These are phyloP conservation scores for Albifimbria verrucaria DNA, from an alignment of 2,329 filamentous ascomycete species.

Conservation along the genomic window DNA sequence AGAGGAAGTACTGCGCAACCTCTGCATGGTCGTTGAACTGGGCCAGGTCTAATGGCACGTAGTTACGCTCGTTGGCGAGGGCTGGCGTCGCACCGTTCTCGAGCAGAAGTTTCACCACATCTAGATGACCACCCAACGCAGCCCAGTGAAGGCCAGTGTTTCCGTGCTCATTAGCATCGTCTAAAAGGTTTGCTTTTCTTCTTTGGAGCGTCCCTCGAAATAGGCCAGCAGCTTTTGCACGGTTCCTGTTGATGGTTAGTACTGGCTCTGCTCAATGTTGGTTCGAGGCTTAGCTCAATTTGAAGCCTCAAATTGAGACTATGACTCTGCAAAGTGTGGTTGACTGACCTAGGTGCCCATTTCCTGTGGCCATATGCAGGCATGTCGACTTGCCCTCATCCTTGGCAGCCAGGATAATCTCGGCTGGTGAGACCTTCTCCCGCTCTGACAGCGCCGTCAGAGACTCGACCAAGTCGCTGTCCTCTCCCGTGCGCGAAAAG, in stretches of 20 bases:
- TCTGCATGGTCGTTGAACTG: constrained; percentile 66
- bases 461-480: constrained; percentile 59
- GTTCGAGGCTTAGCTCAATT: background rate
- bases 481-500: constrained; percentile 75
- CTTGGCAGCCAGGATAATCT: constrained; percentile 66
- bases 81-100: constrained; percentile 74
- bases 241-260: constrained; percentile 31
- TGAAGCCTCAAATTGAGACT: background rate
- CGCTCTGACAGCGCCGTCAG: constrained; percentile 60
- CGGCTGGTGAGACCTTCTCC: constrained; percentile 56
- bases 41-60: constrained; percentile 74
- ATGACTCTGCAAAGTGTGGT: accelerated
- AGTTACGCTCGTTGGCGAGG: constrained; percentile 77
- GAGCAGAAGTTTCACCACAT: constrained; percentile 73
- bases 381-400: constrained; percentile 77
- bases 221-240: constrained; percentile 41
- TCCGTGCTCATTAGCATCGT: constrained; percentile 72
- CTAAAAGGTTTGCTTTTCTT: constrained; percentile 54
- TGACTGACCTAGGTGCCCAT: constrained; percentile 72
- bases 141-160: constrained; percentile 96
- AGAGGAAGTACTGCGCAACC: constrained; percentile 59
- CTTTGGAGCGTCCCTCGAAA: constrained; percentile 36
- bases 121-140: constrained; percentile 81
- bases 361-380: constrained; percentile 89
- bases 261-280: constrained; percentile 4